Base-by-base conservation (phyloP, 1,284 basidiomycete genomes). In the Microbotryum lychnidis-dioicae region DNA sequence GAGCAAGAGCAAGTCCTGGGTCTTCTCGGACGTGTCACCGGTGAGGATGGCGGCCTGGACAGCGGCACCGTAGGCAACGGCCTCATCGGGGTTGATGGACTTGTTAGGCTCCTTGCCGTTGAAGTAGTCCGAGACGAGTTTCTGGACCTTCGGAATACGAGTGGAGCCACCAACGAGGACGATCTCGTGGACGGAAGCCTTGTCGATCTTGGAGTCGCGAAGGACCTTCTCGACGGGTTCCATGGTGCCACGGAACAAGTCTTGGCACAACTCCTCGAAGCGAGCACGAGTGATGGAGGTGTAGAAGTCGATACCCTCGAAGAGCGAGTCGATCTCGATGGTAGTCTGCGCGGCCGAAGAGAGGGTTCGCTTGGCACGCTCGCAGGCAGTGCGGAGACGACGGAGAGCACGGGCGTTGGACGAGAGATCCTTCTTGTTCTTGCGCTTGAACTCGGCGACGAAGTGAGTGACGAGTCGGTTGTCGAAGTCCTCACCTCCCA, bases 401-500 rank as follows among this genome's bases (percentile, higher is more conserved):
- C 93, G 90, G 72, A 97, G 86, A 60, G 94, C 92, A 83, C 94
- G 91, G 64, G 91, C 83, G 80, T 97, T 94, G 67, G 84, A 79
- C 54, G 91, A 90, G 61, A 97, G 80, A 76, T 97, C 87, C 81
- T 92, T 93, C 85, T 96, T 97, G 84, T 91, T 86, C 83, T 97
- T 97, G 76, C 91, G 84, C 85, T 97, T 96, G 84, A 97, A 97
- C 79, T 97, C 92, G 77, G 93, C 89, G 66, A 90, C 87, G 75
- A 98, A 96, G 84, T 97, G 90, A 79, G 93, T 92, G 76, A 97
- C 90, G 71, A 97, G 87, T 67, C 58, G 86, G 83, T 97, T 97
- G 79, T 97, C 94, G 73, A 97, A 98, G 79, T 97, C 93, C 80
- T 97, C 93, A 81, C 94, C 93, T 80, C 93, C 93, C 77, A 97